These are phyloP conservation scores for Metschnikowia drakensbergensis DNA, from an alignment of 805 yeast species.

Conservation along the genomic window DNA sequence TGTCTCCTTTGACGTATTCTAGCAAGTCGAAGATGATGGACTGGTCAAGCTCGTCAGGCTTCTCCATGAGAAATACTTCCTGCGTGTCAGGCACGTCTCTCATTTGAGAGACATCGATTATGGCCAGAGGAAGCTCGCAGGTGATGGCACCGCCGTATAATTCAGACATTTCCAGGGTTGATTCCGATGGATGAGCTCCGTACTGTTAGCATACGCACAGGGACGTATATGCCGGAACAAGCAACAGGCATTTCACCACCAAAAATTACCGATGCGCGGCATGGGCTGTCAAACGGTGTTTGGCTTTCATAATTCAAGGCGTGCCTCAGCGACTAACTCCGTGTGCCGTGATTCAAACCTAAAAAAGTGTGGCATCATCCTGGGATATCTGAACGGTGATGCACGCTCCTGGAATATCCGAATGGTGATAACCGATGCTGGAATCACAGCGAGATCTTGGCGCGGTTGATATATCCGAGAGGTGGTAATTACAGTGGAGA, in stretches of 20 bases:
- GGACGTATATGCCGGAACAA: not conserved
- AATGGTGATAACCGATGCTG: no score
- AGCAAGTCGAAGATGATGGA: constrained; percentile 64
- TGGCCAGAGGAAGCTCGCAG: constrained; percentile 52
- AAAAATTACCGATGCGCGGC: no score
- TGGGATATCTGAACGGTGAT: no score
- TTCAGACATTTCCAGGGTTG: not conserved
- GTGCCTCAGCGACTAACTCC: no score
- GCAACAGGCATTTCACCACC: not conserved
- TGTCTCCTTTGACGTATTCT: constrained; percentile 43
- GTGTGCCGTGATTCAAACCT: no score
- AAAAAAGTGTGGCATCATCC: no score
- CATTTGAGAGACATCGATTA: constrained; percentile 72
- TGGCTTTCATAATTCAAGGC: no score
- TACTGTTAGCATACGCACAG: not conserved
- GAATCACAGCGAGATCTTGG: no score
- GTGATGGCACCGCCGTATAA: constrained; percentile 72
- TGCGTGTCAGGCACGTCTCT: constrained; percentile 92
- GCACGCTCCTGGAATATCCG: no score
- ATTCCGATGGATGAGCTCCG: not conserved
- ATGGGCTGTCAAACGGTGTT: no score
- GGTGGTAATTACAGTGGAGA: not conserved
- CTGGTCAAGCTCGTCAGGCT: constrained; percentile 37
- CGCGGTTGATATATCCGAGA: no score
- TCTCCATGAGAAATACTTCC: constrained; percentile 71